These are phyloP conservation scores for Trifolium fragiferum DNA, from an alignment of 306 rosid species.

Conservation along the genomic window DNA sequence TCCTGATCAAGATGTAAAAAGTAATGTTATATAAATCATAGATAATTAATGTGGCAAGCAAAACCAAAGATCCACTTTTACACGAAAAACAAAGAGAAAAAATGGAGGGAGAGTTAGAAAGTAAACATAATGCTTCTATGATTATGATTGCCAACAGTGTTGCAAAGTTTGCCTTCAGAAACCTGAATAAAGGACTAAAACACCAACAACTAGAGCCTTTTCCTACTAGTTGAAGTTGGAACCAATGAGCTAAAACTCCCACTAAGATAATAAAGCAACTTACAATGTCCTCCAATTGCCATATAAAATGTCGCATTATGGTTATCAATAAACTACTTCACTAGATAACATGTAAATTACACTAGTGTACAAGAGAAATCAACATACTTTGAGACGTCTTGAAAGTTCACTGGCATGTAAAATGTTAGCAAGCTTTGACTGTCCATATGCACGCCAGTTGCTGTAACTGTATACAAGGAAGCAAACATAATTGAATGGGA, in stretches of 20 bases:
- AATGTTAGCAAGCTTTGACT: constrained; percentile 87
- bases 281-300: background rate
- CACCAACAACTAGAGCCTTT: constrained; percentile 1
- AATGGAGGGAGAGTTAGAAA: background rate
- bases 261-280: background rate
- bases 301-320: constrained; percentile 1
- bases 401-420: constrained; percentile 90
- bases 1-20: constrained; percentile 65
- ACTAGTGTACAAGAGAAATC: constrained; percentile 37
- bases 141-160: background rate
- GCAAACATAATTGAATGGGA: constrained; percentile 3
- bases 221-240: background rate
- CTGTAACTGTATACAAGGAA: constrained; percentile 62
- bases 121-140: constrained; percentile 1
- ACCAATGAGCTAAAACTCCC: background rate
- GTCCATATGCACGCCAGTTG: constrained; percentile 79
- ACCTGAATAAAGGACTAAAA: background rate
- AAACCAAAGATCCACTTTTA: background rate
- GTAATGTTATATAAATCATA: constrained; percentile 22
- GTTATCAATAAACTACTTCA: constrained; percentile 12
- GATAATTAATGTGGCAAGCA: constrained; percentile 5
- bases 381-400: constrained; percentile 60
- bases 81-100: background rate
- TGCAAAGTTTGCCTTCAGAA: constrained; percentile 15
- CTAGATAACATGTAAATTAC: constrained; percentile 22